Evolutionary conservation across 1,284 basidiomycete species (phyloP).

Genomic region (Ustilago sp.): DNA sequence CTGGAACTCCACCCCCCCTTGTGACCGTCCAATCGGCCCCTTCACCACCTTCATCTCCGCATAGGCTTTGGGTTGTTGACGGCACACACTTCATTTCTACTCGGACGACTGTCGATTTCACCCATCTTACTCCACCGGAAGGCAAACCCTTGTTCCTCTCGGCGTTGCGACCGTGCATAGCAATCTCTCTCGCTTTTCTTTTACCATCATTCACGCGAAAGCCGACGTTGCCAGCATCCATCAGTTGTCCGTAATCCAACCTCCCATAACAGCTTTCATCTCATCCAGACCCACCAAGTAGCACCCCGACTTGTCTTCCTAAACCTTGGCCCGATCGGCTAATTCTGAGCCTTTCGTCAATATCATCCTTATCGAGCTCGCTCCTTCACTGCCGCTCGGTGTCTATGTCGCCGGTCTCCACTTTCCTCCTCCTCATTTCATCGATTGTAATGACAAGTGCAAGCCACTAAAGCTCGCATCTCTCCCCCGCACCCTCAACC

Average conservation of each 20-base stretch:
- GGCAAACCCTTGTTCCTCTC: neutral
- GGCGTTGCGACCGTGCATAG: too few species aligned
- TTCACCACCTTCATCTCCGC: neutral
- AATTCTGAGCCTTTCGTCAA: neutral
- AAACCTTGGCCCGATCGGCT: neutral
- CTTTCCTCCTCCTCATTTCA: slow-evolving; percentile 5
- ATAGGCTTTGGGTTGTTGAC: slow-evolving; percentile 2
- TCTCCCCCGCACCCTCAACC: neutral
- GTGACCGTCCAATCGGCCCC: neutral
- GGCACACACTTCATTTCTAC: neutral
- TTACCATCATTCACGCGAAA: neutral
- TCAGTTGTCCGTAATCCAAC: neutral
- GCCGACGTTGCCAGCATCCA: neutral
- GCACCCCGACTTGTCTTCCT: neutral
- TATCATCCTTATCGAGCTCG: neutral
- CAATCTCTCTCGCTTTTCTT: too few species aligned
- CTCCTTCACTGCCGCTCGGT: neutral
- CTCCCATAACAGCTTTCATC: neutral
- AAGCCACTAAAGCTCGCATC: neutral
- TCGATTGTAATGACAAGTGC: neutral
- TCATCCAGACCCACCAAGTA: neutral
- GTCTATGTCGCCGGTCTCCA: slow-evolving; percentile 6
- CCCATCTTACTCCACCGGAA: slow-evolving; percentile 1
- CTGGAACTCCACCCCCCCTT: neutral
- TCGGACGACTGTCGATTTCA: neutral